phyloP scores from a whole-genome alignment of 345 rosid genomes.

The Salix purpurea region DNA sequence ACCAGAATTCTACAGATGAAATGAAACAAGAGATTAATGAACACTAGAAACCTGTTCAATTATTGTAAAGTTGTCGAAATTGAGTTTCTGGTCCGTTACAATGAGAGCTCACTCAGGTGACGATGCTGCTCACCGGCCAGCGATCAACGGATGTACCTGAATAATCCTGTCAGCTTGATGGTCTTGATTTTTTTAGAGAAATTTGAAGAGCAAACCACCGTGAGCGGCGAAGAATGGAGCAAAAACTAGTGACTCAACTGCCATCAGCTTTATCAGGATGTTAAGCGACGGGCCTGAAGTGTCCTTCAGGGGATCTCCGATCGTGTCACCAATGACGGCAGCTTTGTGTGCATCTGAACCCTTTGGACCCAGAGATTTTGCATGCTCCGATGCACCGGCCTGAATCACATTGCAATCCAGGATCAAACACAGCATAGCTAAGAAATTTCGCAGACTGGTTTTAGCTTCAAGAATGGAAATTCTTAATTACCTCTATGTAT shows the following conservation, averaged over 20 bases:
- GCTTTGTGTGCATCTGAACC: constrained; percentile 74
- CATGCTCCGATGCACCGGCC: constrained; percentile 63
- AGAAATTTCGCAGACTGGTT: neutral
- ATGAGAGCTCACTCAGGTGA: too few relatives aligned
- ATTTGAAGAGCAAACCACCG: constrained; percentile 56
- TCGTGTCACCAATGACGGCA: constrained; percentile 66
- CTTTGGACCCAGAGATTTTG: constrained; percentile 57
- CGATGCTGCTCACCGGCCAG: too few relatives aligned
- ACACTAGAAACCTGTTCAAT: neutral
- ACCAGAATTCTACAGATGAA: neutral
- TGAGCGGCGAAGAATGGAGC: constrained; percentile 74
- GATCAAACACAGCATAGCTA: neutral
- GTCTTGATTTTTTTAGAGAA: constrained; percentile 22
- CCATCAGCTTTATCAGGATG: constrained; percentile 77
- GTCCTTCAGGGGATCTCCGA: constrained; percentile 74
- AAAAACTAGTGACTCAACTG: constrained; percentile 65
- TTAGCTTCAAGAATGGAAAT: neutral
- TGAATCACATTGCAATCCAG: neutral
- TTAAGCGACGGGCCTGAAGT: constrained; percentile 70
- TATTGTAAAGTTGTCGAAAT: neutral
- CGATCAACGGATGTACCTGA: too few relatives aligned
- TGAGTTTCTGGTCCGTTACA: neutral
- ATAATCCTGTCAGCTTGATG: neutral
- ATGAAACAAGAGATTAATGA: neutral
- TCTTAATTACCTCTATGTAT: constrained; percentile 53